Base-by-base conservation (phyloP, 1,284 basidiomycete genomes). In the Agroathelia rolfsii region DNA sequence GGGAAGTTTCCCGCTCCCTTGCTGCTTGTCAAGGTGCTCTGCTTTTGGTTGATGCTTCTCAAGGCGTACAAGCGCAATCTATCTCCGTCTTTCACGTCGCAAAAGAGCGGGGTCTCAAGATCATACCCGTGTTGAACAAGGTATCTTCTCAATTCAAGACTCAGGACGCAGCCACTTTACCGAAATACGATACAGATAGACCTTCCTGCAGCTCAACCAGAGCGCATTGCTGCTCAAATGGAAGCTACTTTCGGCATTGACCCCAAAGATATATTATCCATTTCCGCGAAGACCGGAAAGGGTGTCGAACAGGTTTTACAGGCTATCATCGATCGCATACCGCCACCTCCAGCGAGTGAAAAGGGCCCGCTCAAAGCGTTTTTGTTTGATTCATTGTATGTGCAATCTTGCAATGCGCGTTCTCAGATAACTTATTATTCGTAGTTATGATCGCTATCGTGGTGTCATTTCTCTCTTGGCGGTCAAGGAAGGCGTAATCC, bases 51-150 rank as follows among this genome's bases (percentile, higher is more conserved):
- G 94, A 99, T 51, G 89, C 93, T 9, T 92, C 89, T 27, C 94
- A 97, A 65, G 94, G 94, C 9, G 81, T 99, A 4, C 95, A 99
- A 58, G 94, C 95, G 0, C 95, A 99, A 57, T 90, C 93, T 4
- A 80, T 99, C 36, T 94, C 89, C 0, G 95, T 98, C 4, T 94
- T 86, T 47, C 85, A 94, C 45, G 75, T 86, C 34, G 93, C 93
- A 1, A 69, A 71, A 47, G 86, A 92, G 50, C 71, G 80, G 30
- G 78, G 84, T 1, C 61, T 97, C 13, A 79, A 69, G 22, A 84
- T 98, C 34, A 83, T 98, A 24, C 90, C 94, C 2, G 84, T 96
- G 12, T 65, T 97, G 31, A 98, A 97, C 64, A 98, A 98, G 72
- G 86, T 85, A 32, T 22, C 55, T 34, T 17, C 26, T 35, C 13